Conservation (phyloP, 176 grass and related monocot genomes). For the maize (Zea mays) region DNA sequence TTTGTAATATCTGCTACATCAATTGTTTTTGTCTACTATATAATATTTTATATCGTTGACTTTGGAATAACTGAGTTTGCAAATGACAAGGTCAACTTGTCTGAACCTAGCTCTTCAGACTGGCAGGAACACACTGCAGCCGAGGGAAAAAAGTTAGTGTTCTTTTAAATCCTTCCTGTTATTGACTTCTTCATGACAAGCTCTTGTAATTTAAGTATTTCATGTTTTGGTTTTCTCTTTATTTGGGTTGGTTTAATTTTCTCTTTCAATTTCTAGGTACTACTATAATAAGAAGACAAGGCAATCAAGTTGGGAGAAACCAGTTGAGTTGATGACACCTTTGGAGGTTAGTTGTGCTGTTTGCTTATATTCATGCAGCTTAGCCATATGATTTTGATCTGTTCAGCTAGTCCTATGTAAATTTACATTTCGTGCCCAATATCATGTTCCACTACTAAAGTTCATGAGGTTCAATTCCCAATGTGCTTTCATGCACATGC, state of each 20-base stretch:
- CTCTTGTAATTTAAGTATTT: background rate
- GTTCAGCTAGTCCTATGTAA: constrained; percentile 19
- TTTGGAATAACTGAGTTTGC: constrained; percentile 51
- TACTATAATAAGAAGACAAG: constrained; percentile 99
- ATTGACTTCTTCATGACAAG: constrained; percentile 32
- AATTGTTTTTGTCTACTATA: constrained; percentile 22
- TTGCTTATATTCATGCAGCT: constrained; percentile 35
- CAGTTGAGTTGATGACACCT: constrained; percentile 88
- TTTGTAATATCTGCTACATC: background rate
- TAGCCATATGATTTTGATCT: constrained; percentile 24
- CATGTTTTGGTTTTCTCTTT: constrained; percentile 21
- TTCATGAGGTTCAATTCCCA: background rate
- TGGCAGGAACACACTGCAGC: constrained; percentile 85
- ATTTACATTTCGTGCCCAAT: background rate
- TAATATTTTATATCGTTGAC: constrained; percentile 32
- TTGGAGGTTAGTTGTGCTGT: constrained; percentile 65
- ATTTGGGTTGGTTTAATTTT: constrained; percentile 16
- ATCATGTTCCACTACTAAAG: background rate
- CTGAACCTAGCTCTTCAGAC: constrained; percentile 55
- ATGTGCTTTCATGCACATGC: background rate
- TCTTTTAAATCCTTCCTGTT: constrained; percentile 24
- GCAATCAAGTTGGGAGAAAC: constrained; percentile 97
- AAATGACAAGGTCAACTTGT: constrained; percentile 57
- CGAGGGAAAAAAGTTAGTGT: constrained; percentile 80
- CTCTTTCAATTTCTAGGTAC: constrained; percentile 51